A percentile compares a stretch with the other conserved stretches of the same genome.
Evolutionary conservation across 2,329 filamentous ascomycete genomes (phyloP).

Genomic region (Trichoderma polysporum): DNA sequence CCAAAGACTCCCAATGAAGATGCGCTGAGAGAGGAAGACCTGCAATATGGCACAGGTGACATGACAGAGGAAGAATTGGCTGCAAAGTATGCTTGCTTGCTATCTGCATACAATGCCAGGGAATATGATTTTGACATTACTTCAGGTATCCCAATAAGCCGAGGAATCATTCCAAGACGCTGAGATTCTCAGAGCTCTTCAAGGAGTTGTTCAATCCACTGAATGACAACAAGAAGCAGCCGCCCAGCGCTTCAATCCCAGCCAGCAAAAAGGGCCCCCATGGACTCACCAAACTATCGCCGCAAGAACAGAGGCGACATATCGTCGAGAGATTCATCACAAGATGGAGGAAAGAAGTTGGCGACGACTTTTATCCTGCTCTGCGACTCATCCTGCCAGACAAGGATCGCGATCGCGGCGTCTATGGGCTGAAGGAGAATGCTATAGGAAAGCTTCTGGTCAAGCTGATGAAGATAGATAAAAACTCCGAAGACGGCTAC

Average conservation of each 20-base stretch:
- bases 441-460: slow-evolving; percentile 88
- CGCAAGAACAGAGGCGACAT: slow-evolving; percentile 74
- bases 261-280: slow-evolving; percentile 59
- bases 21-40: slow-evolving; percentile 50
- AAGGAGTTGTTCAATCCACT: slow-evolving; percentile 77
- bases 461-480: slow-evolving; percentile 87
- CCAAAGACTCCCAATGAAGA: slow-evolving; percentile 36
- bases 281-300: slow-evolving; percentile 58
- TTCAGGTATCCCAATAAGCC: slow-evolving; percentile 80
- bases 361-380: slow-evolving; percentile 89
- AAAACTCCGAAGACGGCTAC: slow-evolving; percentile 83
- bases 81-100: slow-evolving; percentile 37
- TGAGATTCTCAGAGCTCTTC: slow-evolving; percentile 80
- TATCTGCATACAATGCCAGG: not conserved
- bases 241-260: slow-evolving; percentile 54
- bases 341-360: slow-evolving; percentile 84
- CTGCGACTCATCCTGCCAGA: slow-evolving; percentile 88
- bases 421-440: slow-evolving; percentile 94
- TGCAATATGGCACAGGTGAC: slow-evolving; percentile 47
- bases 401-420: slow-evolving; percentile 86
- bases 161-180: slow-evolving; percentile 73
- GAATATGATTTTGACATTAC: slow-evolving; percentile 24
- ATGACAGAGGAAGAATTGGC: slow-evolving; percentile 45
- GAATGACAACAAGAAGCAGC: slow-evolving; percentile 75
- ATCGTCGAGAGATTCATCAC: slow-evolving; percentile 86